Conservation (phyloP, 352 stramenopile genomes). For the Globisporangium alternatum region DNA sequence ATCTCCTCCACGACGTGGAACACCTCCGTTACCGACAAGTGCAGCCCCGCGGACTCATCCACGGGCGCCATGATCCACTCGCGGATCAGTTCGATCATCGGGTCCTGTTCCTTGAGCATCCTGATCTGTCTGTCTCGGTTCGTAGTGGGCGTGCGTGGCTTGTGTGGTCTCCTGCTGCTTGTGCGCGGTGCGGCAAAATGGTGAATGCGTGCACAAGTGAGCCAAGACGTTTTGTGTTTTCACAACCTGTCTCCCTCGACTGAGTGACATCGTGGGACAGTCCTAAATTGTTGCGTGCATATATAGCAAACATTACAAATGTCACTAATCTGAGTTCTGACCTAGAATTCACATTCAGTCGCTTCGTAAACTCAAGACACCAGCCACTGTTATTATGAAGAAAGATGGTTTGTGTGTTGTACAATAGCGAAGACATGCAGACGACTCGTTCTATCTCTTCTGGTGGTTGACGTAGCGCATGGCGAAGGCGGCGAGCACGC, state of each 20-base stretch:
- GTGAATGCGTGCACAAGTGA: conserved; percentile 5
- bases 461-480: conserved; percentile 22
- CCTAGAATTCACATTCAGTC: too few relatives aligned
- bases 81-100: conserved; percentile 82
- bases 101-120: conserved; percentile 86
- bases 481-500: conserved; percentile 42
- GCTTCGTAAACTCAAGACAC: too few relatives aligned
- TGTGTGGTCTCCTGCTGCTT: conserved; percentile 4
- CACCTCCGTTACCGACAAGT: conserved; percentile 61
- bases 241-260: neutral
- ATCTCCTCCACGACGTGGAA: conserved; percentile 76
- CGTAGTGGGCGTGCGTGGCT: neutral
- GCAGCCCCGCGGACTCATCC: conserved; percentile 53
- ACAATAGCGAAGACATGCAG: neutral
- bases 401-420: neutral
- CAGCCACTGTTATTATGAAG: too few relatives aligned
- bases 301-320: too few relatives aligned
- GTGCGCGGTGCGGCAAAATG: neutral
- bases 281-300: too few relatives aligned
- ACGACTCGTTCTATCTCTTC: conserved; percentile 5
- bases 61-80: conserved; percentile 82
- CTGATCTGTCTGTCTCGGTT: neutral
- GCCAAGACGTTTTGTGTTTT: neutral
- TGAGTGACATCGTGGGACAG: neutral
- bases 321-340: too few relatives aligned